These are phyloP conservation scores for Xylaria sp. DNA, from an alignment of 2,329 filamentous ascomycete species.

Conservation along the genomic window DNA sequence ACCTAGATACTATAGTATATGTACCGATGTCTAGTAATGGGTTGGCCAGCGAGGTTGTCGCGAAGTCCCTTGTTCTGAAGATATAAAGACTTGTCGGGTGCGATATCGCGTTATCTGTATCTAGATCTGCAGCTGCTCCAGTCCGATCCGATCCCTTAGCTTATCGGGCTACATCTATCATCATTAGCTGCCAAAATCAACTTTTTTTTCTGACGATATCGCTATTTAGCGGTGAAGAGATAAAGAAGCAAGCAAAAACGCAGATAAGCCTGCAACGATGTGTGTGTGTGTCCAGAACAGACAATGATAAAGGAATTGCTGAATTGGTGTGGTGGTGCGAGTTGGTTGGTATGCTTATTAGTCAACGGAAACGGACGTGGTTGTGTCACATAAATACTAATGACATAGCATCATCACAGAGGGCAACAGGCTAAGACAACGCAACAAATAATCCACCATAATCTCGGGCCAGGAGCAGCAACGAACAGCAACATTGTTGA, in stretches of 20 bases:
- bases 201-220: conserved; percentile 13
- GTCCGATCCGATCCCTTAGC: conserved; percentile 10
- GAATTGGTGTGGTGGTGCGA: conserved; percentile 12
- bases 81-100: neutral
- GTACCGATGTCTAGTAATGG: conserved; percentile 11
- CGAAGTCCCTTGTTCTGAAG: conserved; percentile 1
- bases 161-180: conserved; percentile 31
- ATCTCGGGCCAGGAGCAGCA: neutral
- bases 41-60: conserved; percentile 5
- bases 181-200: conserved; percentile 26
- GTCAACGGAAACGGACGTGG: conserved; percentile 34
- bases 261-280: conserved; percentile 31
- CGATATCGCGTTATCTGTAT: conserved; percentile 28
- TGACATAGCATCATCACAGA: conserved; percentile 21
- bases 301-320: conserved; percentile 19
- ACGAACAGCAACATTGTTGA: neutral
- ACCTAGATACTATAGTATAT: neutral
- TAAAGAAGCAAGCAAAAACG: conserved; percentile 26
- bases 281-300: conserved; percentile 10
- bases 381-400: conserved; percentile 19
- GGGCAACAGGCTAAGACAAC: neutral
- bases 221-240: conserved; percentile 36
- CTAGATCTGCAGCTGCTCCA: conserved; percentile 8
- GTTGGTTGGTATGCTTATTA: conserved; percentile 18
- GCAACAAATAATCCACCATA: neutral